phyloP scores from a whole-genome alignment of 768 basidiomycete species.

The Mrakia frigida region DNA sequence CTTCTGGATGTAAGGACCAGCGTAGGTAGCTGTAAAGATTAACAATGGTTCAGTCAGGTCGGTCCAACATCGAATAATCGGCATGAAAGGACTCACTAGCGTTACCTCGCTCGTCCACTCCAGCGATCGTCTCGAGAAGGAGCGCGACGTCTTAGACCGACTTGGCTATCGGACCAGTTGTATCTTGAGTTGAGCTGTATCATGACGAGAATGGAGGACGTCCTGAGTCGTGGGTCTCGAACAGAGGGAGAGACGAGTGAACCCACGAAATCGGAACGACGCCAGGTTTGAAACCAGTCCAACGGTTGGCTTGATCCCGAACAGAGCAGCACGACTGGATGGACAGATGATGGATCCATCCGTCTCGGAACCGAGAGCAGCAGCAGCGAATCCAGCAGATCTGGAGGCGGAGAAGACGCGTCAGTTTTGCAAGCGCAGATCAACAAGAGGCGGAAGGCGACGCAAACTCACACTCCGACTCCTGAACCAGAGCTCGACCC shows the following conservation, averaged over 20 bases:
- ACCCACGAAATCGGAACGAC: constrained; percentile 34
- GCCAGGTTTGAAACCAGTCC: constrained; percentile 35
- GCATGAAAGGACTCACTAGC: constrained; percentile 3
- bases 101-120: constrained; percentile 32
- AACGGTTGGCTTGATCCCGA: constrained; percentile 34
- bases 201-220: neutral
- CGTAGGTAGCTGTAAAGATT: neutral
- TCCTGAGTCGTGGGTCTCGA: neutral
- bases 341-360: constrained; percentile 32
- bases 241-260: neutral
- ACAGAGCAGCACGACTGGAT: constrained; percentile 37
- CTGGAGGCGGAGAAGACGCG: neutral
- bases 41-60: neutral
- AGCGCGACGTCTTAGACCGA: constrained; percentile 23
- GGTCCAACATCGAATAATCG: neutral
- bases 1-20: neutral
- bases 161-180: constrained; percentile 25
- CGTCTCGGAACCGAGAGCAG: constrained; percentile 37
- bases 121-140: constrained; percentile 36
- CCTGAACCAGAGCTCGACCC: constrained; percentile 39
- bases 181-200: constrained; percentile 22
- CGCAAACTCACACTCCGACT: constrained; percentile 33
- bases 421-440: neutral
- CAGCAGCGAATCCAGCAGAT: constrained; percentile 37
- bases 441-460: neutral